These are phyloP conservation scores for Colletotrichum sp. DNA, from an alignment of 2,329 filamentous ascomycete species.

Conservation along the genomic window DNA sequence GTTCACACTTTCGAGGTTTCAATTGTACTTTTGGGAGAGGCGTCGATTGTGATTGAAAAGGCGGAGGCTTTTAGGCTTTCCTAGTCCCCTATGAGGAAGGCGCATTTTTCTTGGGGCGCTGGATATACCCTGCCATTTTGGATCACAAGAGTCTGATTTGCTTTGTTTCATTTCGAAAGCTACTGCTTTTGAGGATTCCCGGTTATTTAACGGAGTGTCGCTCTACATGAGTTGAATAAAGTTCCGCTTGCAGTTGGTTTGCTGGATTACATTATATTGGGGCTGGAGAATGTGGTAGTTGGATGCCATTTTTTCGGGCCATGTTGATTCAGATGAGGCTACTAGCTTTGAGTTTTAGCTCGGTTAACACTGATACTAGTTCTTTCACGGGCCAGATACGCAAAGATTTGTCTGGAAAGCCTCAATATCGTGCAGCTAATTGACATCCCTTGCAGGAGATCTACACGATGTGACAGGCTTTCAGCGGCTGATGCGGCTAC, in stretches of 20 bases:
- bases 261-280: background rate
- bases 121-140: background rate
- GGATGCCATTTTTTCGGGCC: background rate
- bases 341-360: background rate
- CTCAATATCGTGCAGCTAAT: background rate
- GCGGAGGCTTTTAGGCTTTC: background rate
- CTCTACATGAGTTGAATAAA: background rate
- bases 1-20: background rate
- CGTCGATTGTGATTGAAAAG: background rate
- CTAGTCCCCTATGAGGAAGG: background rate
- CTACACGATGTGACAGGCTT: background rate
- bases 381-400: background rate
- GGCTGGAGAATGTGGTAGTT: background rate
- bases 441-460: background rate
- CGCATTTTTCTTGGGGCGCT: background rate
- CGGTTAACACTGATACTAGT: background rate
- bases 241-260: background rate
- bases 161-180: background rate
- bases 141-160: background rate
- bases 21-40: background rate
- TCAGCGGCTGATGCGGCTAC: background rate
- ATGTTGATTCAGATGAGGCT: background rate
- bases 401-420: background rate
- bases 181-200: background rate
- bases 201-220: background rate